These are phyloP conservation scores for Lactarius sanguifluus DNA, from an alignment of 768 basidiomycete genomes.

Conservation along the genomic window DNA sequence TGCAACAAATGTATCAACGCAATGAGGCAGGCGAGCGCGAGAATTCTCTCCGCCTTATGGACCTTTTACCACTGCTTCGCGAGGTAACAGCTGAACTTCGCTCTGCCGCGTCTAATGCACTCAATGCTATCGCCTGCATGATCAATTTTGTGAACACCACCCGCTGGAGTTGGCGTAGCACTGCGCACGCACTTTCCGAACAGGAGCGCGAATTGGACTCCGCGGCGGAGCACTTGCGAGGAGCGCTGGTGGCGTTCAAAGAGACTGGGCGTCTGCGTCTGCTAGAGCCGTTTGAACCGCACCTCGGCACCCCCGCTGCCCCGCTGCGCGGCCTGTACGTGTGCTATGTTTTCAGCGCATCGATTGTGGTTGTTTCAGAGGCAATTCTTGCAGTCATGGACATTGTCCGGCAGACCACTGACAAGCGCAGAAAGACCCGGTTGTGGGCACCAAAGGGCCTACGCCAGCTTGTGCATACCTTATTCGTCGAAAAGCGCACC, in stretches of 20 bases:
- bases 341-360: constrained; percentile 50
- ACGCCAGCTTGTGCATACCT: constrained; percentile 36
- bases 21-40: constrained; percentile 35
- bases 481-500: constrained; percentile 33
- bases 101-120: constrained; percentile 33
- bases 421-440: constrained; percentile 40
- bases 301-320: constrained; percentile 35
- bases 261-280: constrained; percentile 38
- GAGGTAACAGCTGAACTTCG: constrained; percentile 40
- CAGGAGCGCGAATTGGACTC: constrained; percentile 32
- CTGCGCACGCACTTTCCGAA: constrained; percentile 28
- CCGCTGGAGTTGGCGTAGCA: constrained; percentile 34
- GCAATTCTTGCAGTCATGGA: constrained; percentile 41
- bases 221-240: constrained; percentile 33
- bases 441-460: constrained; percentile 54
- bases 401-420: constrained; percentile 39
- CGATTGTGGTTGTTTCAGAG: constrained; percentile 42
- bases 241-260: constrained; percentile 38
- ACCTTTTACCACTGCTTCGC: constrained; percentile 40
- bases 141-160: constrained; percentile 39
- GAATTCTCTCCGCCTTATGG: constrained; percentile 36
- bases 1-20: constrained; percentile 37
- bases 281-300: constrained; percentile 44
- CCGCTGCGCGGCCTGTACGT: constrained; percentile 48
- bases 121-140: constrained; percentile 33